Base-by-base conservation (phyloP, 371 early-diverging fungal genomes). In the Actinomortierella wolfii region DNA sequence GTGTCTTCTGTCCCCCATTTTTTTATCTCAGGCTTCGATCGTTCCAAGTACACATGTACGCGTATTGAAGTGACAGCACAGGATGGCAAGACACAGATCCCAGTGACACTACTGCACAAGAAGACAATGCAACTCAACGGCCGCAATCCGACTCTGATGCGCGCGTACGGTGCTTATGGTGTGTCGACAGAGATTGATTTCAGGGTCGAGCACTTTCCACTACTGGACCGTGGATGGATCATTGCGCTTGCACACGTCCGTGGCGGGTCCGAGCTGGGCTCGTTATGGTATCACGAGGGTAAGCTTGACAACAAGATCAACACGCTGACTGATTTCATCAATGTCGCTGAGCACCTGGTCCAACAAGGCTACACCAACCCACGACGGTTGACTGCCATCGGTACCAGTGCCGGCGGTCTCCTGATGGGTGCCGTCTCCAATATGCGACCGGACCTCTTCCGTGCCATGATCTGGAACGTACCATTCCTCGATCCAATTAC, bases 91-190 rank as follows among this genome's bases (percentile, higher is more conserved):
- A 51, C 67, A 3, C 45, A 76, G 39, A 82, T 92, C 29, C 92
- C 92, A 0, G 83, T 92, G 8, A 91, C 92, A 1, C 59, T 92
- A n/a, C 79, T 91, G 17, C 87, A 86, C 54, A 81, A 69, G 23
- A 84, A 84, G 49, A 65, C 75, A 18, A 59, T 86, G 25, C 40
- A 71, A 8, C 58, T 79, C 15, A 75, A 89, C 56, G 82, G 84
- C 26, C 76, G 81, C 34, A 91, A 88, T 39, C 94, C 95, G 0
- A 83, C 91, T 0, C 56, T 90, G 28, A 77, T 94, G 73, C 85
- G 88, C 8, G 87, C 87, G 0, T 95, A 95, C 67, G 95, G 95
- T 23, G 92, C 94, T 13, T 95, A 95, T 66, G 95, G 95, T 17
- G 81, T 89, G 0, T 77, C 87, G 0, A 80, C 91, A 0, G 93